phyloP scores from a whole-genome alignment of 129 eudicot genomes.

The Silybum marianum region DNA sequence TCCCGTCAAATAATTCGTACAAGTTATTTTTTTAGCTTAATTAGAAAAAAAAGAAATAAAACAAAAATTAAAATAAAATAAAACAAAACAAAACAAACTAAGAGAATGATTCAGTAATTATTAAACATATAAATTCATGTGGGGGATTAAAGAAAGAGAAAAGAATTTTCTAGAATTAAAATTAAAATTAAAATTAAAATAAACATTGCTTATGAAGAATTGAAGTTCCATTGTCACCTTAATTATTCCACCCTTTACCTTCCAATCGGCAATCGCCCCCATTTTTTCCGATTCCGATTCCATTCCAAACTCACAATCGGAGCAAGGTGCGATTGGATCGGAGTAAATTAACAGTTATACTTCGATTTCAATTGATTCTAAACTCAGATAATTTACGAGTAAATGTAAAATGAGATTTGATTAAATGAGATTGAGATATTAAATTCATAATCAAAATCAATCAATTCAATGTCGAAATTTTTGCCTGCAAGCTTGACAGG shows the following conservation, averaged over 20 bases:
- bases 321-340: slow-evolving; percentile 18
- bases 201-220: slow-evolving; percentile 23
- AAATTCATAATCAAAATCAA: neutral
- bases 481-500: slow-evolving; percentile 89
- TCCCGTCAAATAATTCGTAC: neutral
- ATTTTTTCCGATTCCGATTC: slow-evolving; percentile 18
- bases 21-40: neutral
- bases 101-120: slow-evolving; percentile 23
- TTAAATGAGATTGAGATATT: neutral
- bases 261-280: slow-evolving; percentile 4
- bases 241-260: slow-evolving; percentile 27
- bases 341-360: slow-evolving; percentile 5
- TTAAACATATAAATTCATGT: slow-evolving; percentile 25
- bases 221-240: slow-evolving; percentile 28
- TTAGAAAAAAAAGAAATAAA: neutral
- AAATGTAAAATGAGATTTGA: neutral
- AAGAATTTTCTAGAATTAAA: neutral
- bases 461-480: slow-evolving; percentile 51
- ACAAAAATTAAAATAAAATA: neutral
- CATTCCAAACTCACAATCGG: slow-evolving; percentile 4
- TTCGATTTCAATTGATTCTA: neutral
- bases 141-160: neutral
- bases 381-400: neutral
- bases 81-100: slow-evolving; percentile 1
- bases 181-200: neutral